Percentiles rank a stretch among this genome's conserved stretches.
phyloP scores from a whole-genome alignment of 108 stramenopile species.

The Mediolabrus comicus region DNA sequence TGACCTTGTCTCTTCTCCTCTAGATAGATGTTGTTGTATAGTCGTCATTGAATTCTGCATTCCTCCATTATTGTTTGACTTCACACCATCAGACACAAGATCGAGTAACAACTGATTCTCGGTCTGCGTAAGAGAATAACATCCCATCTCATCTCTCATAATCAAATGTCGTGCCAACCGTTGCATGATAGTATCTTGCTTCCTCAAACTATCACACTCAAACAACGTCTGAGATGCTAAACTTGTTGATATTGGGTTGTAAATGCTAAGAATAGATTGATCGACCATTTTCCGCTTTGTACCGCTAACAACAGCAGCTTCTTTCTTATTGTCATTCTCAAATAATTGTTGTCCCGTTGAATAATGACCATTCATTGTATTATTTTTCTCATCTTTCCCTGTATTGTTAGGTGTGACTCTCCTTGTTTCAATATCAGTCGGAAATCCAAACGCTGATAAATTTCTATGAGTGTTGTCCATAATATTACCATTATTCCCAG shows the following conservation, averaged over 20 bases:
- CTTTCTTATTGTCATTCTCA: background rate
- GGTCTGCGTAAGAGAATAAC: background rate
- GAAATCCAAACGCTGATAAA: background rate
- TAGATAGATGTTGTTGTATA: background rate
- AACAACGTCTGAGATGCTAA: background rate
- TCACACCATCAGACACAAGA: background rate
- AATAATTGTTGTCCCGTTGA: background rate
- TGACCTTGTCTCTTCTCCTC: conserved; percentile 20
- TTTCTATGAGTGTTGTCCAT: background rate
- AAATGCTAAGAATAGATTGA: too few species aligned
- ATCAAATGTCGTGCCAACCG: conserved; percentile 25
- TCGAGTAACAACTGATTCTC: background rate
- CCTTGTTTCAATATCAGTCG: conserved; percentile 3
- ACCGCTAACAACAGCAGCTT: background rate
- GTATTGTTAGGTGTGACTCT: background rate
- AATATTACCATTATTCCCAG: background rate
- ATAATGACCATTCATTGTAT: background rate
- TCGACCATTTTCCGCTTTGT: background rate
- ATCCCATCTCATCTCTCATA: conserved; percentile 32
- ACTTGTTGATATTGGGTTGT: background rate
- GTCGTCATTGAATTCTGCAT: background rate
- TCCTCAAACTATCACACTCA: background rate
- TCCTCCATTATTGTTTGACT: background rate
- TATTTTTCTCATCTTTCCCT: background rate
- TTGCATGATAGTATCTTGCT: conserved; percentile 9